Percentiles rank a stretch among this genome's conserved stretches.
Conservation (phyloP, 495 filamentous ascomycete genomes). For the Margaritispora aquatica region DNA sequence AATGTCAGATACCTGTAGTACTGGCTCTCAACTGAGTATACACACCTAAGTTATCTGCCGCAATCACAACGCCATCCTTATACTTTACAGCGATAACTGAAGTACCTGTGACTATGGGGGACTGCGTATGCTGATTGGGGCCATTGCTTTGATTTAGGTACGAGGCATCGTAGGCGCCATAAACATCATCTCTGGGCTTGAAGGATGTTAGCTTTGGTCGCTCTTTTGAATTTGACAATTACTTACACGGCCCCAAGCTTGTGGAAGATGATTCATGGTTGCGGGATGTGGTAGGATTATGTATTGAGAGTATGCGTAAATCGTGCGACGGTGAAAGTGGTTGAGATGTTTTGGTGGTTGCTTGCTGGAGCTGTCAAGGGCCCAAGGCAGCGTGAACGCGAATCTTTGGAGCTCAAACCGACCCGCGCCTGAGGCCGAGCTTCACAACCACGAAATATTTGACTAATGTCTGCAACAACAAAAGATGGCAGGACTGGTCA, state of each 20-base stretch:
- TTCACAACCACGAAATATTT: neutral
- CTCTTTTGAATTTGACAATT: neutral
- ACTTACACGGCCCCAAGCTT: constrained; percentile 91
- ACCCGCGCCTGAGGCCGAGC: neutral
- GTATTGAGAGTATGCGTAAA: neutral
- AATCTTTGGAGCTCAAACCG: neutral
- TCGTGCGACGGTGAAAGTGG: neutral
- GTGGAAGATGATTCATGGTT: constrained; percentile 87
- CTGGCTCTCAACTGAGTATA: neutral
- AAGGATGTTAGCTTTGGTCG: constrained; percentile 18
- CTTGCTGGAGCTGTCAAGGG: constrained; percentile 7
- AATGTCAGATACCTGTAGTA: constrained; percentile 1
- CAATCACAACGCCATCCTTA: constrained; percentile 92
- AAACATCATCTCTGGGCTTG: constrained; percentile 56
- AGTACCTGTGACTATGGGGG: constrained; percentile 89
- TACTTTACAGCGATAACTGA: constrained; percentile 93
- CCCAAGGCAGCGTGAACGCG: constrained; percentile 5
- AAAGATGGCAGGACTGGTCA: constrained; percentile 60
- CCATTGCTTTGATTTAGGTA: constrained; percentile 58
- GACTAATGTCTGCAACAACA: neutral
- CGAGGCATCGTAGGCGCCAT: constrained; percentile 84
- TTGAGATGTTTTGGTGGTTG: constrained; percentile 2
- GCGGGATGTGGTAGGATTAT: neutral
- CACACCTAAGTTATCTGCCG: constrained; percentile 91
- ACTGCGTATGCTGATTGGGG: constrained; percentile 81